Evolutionary conservation across 257 asterid genomes (phyloP), one percentile per base, ranked within the genome.

Genomic region (Leonotis leonurus): DNA sequence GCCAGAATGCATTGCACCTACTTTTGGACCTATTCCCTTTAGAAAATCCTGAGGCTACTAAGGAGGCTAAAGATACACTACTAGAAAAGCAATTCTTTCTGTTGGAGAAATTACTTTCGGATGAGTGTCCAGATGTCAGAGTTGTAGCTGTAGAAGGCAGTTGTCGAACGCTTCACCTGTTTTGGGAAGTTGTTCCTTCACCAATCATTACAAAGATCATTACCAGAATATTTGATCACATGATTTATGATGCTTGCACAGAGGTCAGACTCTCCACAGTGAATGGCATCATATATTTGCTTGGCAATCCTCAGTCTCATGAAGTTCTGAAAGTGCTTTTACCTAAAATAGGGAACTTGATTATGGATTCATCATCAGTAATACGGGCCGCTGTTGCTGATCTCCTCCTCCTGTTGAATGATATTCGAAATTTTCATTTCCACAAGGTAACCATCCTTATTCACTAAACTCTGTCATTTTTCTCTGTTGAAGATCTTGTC

Each of bases 101-200:
- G 56, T 60, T 93, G 77, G 97, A 93, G 72, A 87, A 84, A 70
- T 71, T 87, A 71, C 86, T 89, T 37, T 71, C 72, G 81, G 99
- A 93, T 76, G 97, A 89, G 40, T 85, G 95, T 72, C 91, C 95
- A 1, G 94, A 85, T 45, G 87, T 93, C 64, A 80, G 99, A 73
- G 84, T 79, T 72, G 89, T 89, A 45, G 97, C 99, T 21, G 97
- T 93, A 71, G 99, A 93, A 83, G 99, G 99, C 73, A 75, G 86
- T 80, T 89, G 95, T 66, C 95, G 97, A 6, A 76, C 75, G 64
- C 99, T 93, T 55, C 80, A 77, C 81, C 62, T 75, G 83, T 93
- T 87, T 36, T 93, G 99, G 99, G 99, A 93, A 81, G 73, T 93
- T 75, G 84, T 93, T 71, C 96, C 99, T 43, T 82, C 99, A 67